Conservation (phyloP, 768 basidiomycete genomes). For the Tephrocybe sp. region DNA sequence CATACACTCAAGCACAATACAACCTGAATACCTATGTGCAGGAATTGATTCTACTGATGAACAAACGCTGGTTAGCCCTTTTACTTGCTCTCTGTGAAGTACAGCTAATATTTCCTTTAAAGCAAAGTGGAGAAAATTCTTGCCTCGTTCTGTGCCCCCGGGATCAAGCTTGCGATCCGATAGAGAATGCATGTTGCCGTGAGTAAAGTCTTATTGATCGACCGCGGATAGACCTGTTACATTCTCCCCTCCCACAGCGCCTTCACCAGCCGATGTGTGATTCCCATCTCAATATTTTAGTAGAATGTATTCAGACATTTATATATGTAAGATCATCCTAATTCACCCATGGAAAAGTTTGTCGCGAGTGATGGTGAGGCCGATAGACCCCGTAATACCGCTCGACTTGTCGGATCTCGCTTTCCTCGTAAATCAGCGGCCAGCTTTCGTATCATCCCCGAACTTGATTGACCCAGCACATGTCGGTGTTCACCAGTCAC, state of each 20-base stretch:
- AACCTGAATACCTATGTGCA: constrained; percentile 71
- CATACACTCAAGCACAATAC: constrained; percentile 93
- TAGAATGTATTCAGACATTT: constrained; percentile 10
- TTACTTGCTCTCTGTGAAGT: background rate
- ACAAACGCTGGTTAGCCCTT: constrained; percentile 40
- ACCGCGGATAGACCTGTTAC: constrained; percentile 1
- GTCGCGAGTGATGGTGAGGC: constrained; percentile 64
- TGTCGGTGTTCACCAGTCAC: constrained; percentile 47
- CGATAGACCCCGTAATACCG: constrained; percentile 58
- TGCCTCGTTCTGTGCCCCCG: constrained; percentile 74
- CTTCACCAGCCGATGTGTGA: constrained; percentile 40
- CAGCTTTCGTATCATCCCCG: constrained; percentile 63
- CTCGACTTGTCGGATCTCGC: constrained; percentile 46
- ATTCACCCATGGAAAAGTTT: constrained; percentile 62
- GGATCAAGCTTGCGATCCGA: constrained; percentile 64
- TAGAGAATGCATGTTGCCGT: constrained; percentile 81
- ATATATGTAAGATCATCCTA: constrained; percentile 22
- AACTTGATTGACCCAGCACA: constrained; percentile 60
- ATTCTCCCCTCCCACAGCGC: constrained; percentile 33
- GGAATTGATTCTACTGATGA: constrained; percentile 42
- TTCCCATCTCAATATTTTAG: constrained; percentile 5
- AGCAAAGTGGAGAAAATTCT: constrained; percentile 52
- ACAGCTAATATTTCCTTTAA: constrained; percentile 1
- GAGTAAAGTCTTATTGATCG: constrained; percentile 31
- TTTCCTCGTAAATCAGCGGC: constrained; percentile 57